Evolutionary conservation across 345 rosid species (phyloP), one percentile per base, ranked within the genome.

Genomic region (Excoecaria cochinchinensis): DNA sequence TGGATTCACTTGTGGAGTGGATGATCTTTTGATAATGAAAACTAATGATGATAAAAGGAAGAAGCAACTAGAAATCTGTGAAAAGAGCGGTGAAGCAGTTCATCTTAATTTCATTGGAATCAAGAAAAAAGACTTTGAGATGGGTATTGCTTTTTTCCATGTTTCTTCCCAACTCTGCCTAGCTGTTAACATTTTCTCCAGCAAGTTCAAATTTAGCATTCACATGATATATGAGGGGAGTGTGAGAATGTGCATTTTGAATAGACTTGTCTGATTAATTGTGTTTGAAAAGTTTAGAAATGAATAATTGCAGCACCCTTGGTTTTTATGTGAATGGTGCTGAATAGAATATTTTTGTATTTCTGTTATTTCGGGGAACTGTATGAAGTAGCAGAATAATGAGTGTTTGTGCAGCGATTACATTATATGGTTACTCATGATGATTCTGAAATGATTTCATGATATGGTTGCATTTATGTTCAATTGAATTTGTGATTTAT

Each of bases 1-100:
- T 77, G 99, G 97, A 65, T 93, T 95, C 83, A 95, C 99, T 0
- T 95, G 99, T 85, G 99, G 99, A 70, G 92, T 95, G 60, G 98
- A 95, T 84, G 99, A 95, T 84, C 96, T 95, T 77, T 85, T 95
- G 81, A 82, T 95, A 73, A 71, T 81, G 77, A 84, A 88, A 83
- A 86, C 81, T 58, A 86, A 85, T 74, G 99, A 95, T 73, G 77
- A 71, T 75, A 84, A 77, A 85, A 88, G 99, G 84, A 85, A 87
- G 76, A 84, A 83, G 64, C 93, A 88, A 77, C 98, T 95, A 75
- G 88, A 90, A 82, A 80, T 79, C 66, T 90, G 92, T 81, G 94
- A 89, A 83, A 64, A 76, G 72, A 85, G 85, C 80, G 98, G 97
- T 71, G 90, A 88, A 81, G 83, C 70, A 68, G 89, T 90, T 78